Evolutionary conservation across 768 basidiomycete species (phyloP), one percentile per base, ranked within the genome.

Genomic region (Candolleomyces efflorescens): DNA sequence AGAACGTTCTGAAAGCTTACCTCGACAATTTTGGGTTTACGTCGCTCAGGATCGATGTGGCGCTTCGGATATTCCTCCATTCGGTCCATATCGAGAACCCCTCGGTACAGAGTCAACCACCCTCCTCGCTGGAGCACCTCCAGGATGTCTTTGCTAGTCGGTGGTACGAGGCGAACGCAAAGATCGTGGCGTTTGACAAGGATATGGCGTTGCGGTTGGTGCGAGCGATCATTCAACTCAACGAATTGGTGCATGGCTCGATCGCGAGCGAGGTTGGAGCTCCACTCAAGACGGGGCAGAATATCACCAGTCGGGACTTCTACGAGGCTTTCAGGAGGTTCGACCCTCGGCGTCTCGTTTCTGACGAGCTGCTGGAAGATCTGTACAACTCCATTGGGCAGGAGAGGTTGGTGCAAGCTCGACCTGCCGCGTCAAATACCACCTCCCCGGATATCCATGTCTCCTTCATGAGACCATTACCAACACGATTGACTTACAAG

Each of bases 161-260:
- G 26, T 98, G 94, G 91, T 91, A 92, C 64, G 90, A 94, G 59
- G 89, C 91, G 18, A 98, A 99, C 67, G 82, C 85, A 5, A 78
- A 80, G 49, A 79, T 82, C 23, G 85, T 93, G 23, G 82, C 88
- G 2, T 95, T 87, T 66, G 90, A 93, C 74, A 89, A 84, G 70
- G 90, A 93, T 65, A 77, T 92, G 60, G 87, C 90, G 13, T 75
- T 82, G 62, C 84, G 84, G 49, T 83, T 96, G 47, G 87, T 91
- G 38, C 82, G 87, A 54, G 86, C 92, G 3, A 82, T 94, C 60
- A 84, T 90, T 51, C 90, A 94, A 67, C 81, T 99, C 55, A 96
- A 97, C 67, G 92, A 95, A 48, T 82, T 88, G 20, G 72, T 98
- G 49, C 91, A 98, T 64, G 87, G 83, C 7, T 81, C 78, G n/a